These are phyloP conservation scores for Phtheirospermum japonicum DNA, from an alignment of 257 asterid species.

Conservation along the genomic window DNA sequence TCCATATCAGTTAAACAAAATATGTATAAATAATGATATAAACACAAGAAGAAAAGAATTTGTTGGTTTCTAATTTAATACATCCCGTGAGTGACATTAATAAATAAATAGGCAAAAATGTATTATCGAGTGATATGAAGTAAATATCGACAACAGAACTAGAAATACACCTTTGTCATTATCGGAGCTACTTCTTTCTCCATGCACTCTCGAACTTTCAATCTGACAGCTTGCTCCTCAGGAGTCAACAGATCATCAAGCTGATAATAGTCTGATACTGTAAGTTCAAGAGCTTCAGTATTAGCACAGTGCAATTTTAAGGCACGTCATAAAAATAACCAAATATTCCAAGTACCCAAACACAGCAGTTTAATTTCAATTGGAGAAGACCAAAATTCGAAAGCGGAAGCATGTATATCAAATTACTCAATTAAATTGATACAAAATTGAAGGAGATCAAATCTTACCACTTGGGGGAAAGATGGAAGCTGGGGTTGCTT, in stretches of 20 bases:
- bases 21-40: background rate
- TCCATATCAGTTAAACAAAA: slow-evolving; percentile 15
- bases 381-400: background rate
- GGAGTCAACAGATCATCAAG: slow-evolving; percentile 77
- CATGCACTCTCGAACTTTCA: slow-evolving; percentile 79
- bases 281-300: slow-evolving; percentile 19
- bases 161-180: slow-evolving; percentile 65
- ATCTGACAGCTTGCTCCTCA: slow-evolving; percentile 62
- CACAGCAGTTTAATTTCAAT: background rate
- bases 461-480: slow-evolving; percentile 80
- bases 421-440: background rate
- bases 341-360: background rate
- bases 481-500: slow-evolving; percentile 87
- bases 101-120: background rate
- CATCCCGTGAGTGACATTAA: background rate
- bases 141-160: too few species aligned
- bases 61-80: background rate
- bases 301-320: slow-evolving; percentile 13
- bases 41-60: too few species aligned
- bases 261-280: slow-evolving; percentile 93
- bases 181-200: slow-evolving; percentile 95
- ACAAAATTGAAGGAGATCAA: slow-evolving; percentile 26
- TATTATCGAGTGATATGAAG: too few species aligned
- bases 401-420: background rate
- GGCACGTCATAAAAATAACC: background rate